Evolutionary conservation across 768 basidiomycete species (phyloP).

Genomic region (Erythrobasidium yunnanense): DNA sequence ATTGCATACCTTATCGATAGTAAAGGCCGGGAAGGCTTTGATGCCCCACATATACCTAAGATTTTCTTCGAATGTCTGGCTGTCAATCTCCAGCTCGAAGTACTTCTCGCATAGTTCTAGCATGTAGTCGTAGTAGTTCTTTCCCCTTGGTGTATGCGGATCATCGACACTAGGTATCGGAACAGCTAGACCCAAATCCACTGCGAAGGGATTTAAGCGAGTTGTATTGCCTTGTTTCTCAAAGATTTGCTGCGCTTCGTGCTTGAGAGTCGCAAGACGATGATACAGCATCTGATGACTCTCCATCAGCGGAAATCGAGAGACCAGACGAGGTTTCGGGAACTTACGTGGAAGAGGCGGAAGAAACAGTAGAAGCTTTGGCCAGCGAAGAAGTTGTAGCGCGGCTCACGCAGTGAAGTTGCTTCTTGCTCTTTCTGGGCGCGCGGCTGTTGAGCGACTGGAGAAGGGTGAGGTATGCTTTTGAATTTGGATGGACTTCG

Average conservation of each 20-base stretch:
- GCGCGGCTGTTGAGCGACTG: too few species aligned
- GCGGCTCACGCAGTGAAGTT: too few species aligned
- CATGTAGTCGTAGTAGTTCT: constrained; percentile 77
- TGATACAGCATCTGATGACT: constrained; percentile 84
- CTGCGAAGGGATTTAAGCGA: constrained; percentile 38
- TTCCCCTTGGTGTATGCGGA: constrained; percentile 43
- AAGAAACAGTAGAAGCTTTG: constrained; percentile 84
- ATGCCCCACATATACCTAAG: constrained; percentile 91
- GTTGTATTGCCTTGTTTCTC: constrained; percentile 42
- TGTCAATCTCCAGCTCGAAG: constrained; percentile 87
- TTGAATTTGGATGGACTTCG: constrained; percentile 7
- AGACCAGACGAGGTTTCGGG: too few species aligned
- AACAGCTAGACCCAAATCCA: constrained; percentile 54
- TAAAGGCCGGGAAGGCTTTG: constrained; percentile 83
- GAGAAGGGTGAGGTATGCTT: background rate
- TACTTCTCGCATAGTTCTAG: constrained; percentile 83
- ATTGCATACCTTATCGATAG: constrained; percentile 62
- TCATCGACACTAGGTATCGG: constrained; percentile 50
- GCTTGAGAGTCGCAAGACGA: constrained; percentile 74
- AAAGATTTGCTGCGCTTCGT: constrained; percentile 61
- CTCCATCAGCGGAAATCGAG: background rate
- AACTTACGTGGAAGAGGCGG: constrained; percentile 71
- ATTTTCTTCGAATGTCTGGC: constrained; percentile 80
- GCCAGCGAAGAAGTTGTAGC: constrained; percentile 64
- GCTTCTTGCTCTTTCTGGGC: too few species aligned